A percentile compares a stretch with the other conserved stretches of the same genome.
These are phyloP conservation scores for Boeremia exigua DNA, from an alignment of 2,329 filamentous ascomycete genomes.

Conservation along the genomic window DNA sequence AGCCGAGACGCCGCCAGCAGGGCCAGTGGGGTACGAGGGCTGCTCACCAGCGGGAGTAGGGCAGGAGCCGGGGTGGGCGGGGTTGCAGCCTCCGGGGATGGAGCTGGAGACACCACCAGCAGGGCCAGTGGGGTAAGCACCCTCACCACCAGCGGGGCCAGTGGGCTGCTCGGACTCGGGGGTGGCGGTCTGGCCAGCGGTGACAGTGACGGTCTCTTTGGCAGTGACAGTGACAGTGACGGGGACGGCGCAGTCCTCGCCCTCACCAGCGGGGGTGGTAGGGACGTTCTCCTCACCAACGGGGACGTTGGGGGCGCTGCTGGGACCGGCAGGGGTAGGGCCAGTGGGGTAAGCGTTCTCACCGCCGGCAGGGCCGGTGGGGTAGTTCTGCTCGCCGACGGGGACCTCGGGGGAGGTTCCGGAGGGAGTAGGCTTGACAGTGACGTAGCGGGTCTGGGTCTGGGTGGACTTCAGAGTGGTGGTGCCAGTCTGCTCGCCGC, in stretches of 20 bases:
- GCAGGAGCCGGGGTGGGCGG: not conserved
- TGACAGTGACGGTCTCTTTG: slow-evolving; percentile 49
- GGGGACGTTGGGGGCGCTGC: slow-evolving; percentile 8
- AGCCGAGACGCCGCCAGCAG: slow-evolving; percentile 16
- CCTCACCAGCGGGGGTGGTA: slow-evolving; percentile 15
- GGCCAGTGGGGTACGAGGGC: not conserved
- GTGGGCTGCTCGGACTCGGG: slow-evolving; percentile 18
- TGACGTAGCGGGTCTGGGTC: slow-evolving; percentile 45
- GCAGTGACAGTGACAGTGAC: slow-evolving; percentile 47
- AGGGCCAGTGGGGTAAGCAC: slow-evolving; percentile 14
- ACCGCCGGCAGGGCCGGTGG: slow-evolving; percentile 6
- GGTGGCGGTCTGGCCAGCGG: slow-evolving; percentile 27
- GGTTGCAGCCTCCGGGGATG: not conserved
- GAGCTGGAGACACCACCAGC: not conserved
- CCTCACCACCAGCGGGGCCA: slow-evolving; percentile 16
- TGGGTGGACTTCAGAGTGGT: slow-evolving; percentile 42
- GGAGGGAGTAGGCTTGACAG: slow-evolving; percentile 39
- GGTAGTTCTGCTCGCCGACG: slow-evolving; percentile 8
- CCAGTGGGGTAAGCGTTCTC: slow-evolving; percentile 15
- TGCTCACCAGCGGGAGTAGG: not conserved
- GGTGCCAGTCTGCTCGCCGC: slow-evolving; percentile 20
- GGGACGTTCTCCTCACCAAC: slow-evolving; percentile 22
- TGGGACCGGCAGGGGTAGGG: slow-evolving; percentile 5
- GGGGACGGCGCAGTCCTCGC: slow-evolving; percentile 40
- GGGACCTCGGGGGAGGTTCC: not conserved